Percentiles rank a stretch among this genome's conserved stretches.
Conservation (phyloP, 345 rosid genomes). For the Bruguiera gymnorhiza region DNA sequence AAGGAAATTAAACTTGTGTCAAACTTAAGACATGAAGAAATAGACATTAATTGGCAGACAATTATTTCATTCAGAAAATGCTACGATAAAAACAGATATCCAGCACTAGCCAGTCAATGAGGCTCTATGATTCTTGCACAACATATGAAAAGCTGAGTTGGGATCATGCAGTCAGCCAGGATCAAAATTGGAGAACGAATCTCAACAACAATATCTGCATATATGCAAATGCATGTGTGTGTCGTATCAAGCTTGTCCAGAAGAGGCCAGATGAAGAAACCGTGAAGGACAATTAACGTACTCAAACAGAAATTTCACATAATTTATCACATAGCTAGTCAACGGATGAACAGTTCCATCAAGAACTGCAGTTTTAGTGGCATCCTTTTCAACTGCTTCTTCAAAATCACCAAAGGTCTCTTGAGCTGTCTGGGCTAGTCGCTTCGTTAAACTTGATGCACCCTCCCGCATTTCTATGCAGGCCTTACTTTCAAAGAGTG, state of each 20-base stretch:
- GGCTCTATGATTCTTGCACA: not conserved
- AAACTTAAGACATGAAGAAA: conserved; percentile 3
- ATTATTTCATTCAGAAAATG: not conserved
- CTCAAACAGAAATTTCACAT: conserved; percentile 94
- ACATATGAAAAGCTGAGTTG: too few species aligned
- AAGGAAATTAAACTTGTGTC: not conserved
- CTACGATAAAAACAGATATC: not conserved
- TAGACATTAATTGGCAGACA: not conserved
- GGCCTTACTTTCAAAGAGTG: conserved; percentile 58
- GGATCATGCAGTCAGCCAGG: too few species aligned
- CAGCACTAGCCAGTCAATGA: not conserved
- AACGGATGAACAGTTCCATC: conserved; percentile 99
- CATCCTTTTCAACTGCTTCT: conserved; percentile 97
- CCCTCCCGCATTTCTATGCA: conserved; percentile 81
- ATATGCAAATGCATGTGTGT: too few species aligned
- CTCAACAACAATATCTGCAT: too few species aligned
- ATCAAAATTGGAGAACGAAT: not conserved
- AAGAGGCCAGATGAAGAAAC: not conserved
- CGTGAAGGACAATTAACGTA: conserved; percentile 35
- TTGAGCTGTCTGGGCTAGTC: conserved; percentile 85
- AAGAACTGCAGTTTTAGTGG: conserved; percentile 86
- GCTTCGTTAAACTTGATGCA: conserved; percentile 64
- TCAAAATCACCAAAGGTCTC: conserved; percentile 95
- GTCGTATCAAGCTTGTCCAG: too few species aligned
- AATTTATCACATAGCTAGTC: conserved; percentile 95